These are phyloP conservation scores for Penstemon davidsonii DNA, from an alignment of 257 asterid genomes.

Conservation along the genomic window DNA sequence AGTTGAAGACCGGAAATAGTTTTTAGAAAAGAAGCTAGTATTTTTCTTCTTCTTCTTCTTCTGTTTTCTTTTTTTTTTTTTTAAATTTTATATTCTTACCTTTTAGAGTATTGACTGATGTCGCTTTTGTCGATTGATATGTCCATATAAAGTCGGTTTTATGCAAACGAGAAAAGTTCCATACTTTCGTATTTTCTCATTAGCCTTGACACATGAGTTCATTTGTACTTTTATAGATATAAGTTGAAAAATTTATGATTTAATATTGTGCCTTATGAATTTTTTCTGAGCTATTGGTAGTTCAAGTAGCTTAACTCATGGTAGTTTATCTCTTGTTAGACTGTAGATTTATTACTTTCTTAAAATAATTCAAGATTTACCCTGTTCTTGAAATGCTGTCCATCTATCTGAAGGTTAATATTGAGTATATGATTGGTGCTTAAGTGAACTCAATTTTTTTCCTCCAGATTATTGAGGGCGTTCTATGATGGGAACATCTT, in stretches of 20 bases:
- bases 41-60: neutral
- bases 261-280: neutral
- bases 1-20: neutral
- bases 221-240: no score
- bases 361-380: neutral
- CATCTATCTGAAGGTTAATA: no score
- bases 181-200: neutral
- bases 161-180: neutral
- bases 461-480: conserved; percentile 21
- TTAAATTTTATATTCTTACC: no score
- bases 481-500: conserved; percentile 58
- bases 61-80: no score
- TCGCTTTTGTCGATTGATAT: no score
- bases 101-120: no score
- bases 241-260: neutral
- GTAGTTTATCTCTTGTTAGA: conserved; percentile 11
- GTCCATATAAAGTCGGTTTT: neutral
- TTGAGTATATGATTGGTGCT: neutral
- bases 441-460: conserved; percentile 6
- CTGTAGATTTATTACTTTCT: neutral
- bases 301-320: neutral
- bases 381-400: no score
- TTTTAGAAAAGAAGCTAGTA: neutral
- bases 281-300: conserved; percentile 6
- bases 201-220: neutral